Conservation (phyloP, 108 stramenopile genomes). For the Tribonema minus region DNA sequence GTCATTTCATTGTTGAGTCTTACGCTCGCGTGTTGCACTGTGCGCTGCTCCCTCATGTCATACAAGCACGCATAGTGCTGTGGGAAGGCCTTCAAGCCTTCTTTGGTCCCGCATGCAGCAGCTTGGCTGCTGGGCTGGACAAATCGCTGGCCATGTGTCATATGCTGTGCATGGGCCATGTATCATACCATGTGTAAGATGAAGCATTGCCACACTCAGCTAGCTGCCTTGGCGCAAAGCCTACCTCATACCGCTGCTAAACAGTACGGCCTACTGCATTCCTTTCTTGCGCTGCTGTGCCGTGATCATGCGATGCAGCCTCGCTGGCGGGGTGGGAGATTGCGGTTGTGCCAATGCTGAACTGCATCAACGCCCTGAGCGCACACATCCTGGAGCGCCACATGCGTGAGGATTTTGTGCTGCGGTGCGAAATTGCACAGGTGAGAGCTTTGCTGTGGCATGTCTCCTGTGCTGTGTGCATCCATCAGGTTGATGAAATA, state of each 20-base stretch:
- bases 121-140: too few relatives aligned
- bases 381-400: neutral
- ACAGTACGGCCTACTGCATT: neutral
- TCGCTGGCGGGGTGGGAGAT: neutral
- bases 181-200: neutral
- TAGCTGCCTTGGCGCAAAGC: neutral
- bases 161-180: too few relatives aligned
- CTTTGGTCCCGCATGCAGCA: too few relatives aligned
- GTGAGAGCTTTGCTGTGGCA: too few relatives aligned
- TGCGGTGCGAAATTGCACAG: neutral
- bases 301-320: neutral
- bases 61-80: too few relatives aligned
- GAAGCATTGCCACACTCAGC: neutral
- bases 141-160: too few relatives aligned
- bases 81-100: too few relatives aligned
- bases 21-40: too few relatives aligned
- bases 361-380: neutral
- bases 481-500: too few relatives aligned
- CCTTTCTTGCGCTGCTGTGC: neutral
- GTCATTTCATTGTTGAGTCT: too few relatives aligned
- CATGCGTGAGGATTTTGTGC: neutral
- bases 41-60: too few relatives aligned
- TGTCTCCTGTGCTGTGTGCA: too few relatives aligned
- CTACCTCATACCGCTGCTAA: neutral
- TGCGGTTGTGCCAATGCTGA: neutral